Evolutionary conservation across 1,284 basidiomycete species (phyloP).

Genomic region (Paramarasmius palmivorus): DNA sequence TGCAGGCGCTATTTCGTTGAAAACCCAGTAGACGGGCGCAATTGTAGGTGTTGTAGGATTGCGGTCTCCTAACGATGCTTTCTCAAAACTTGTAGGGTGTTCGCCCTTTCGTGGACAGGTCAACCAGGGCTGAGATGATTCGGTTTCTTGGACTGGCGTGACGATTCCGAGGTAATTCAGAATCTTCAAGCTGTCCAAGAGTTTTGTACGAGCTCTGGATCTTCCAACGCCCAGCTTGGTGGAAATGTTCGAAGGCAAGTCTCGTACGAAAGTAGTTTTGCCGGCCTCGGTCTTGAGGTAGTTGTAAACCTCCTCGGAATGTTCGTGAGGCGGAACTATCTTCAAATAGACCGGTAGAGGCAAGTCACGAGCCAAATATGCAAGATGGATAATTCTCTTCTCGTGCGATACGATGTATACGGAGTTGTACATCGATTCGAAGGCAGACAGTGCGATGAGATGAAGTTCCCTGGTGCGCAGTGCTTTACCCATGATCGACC

Average conservation of each 20-base stretch:
- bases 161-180: constrained; percentile 55
- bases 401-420: constrained; percentile 50
- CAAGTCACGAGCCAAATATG: constrained; percentile 60
- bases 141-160: constrained; percentile 51
- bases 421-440: constrained; percentile 40
- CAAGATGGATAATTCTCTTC: constrained; percentile 54
- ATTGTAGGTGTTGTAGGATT: constrained; percentile 39
- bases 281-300: constrained; percentile 49
- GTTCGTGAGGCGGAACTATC: constrained; percentile 53
- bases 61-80: constrained; percentile 42
- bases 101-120: constrained; percentile 40
- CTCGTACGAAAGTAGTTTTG: constrained; percentile 44
- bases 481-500: constrained; percentile 65
- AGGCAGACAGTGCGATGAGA: constrained; percentile 48
- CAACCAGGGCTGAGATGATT: constrained; percentile 40
- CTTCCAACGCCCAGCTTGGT: constrained; percentile 54
- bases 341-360: constrained; percentile 61
- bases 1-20: constrained; percentile 52
- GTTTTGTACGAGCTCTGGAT: constrained; percentile 53
- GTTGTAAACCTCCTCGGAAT: constrained; percentile 51
- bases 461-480: constrained; percentile 65
- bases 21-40: constrained; percentile 63
- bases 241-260: constrained; percentile 50
- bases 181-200: constrained; percentile 61
- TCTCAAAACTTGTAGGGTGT: constrained; percentile 48